Percentiles rank a stretch among this genome's conserved stretches.
These are phyloP conservation scores for Arctostaphylos glauca DNA, from an alignment of 148 eudicot species.

Conservation along the genomic window DNA sequence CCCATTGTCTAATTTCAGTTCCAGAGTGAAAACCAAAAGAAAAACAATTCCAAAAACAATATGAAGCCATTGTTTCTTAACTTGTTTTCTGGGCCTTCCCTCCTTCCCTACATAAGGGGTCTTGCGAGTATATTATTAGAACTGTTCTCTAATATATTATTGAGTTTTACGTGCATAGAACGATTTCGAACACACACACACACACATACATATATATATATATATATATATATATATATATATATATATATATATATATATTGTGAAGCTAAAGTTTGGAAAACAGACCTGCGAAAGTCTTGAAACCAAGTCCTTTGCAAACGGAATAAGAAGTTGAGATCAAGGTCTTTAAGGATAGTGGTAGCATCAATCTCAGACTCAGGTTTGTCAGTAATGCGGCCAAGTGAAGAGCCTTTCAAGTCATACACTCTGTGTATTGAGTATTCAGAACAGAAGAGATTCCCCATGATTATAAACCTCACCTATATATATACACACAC, in stretches of 20 bases:
- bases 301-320: slow-evolving; percentile 88
- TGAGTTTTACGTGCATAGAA: too few relatives aligned
- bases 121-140: too few relatives aligned
- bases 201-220: too few relatives aligned
- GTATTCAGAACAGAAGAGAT: slow-evolving; percentile 73
- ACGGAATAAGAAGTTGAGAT: slow-evolving; percentile 81
- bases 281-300: slow-evolving; percentile 75
- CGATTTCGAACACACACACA: too few relatives aligned
- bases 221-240: too few relatives aligned
- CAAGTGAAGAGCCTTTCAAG: slow-evolving; percentile 94
- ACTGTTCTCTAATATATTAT: too few relatives aligned
- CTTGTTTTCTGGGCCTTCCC: too few relatives aligned
- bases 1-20: not conserved
- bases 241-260: too few relatives aligned
- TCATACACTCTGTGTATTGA: slow-evolving; percentile 81
- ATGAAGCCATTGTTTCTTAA: too few relatives aligned
- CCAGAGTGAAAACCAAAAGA: too few relatives aligned
- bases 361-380: slow-evolving; percentile 86
- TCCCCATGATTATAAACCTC: slow-evolving; percentile 94
- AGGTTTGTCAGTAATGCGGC: slow-evolving; percentile 85
- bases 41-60: not conserved
- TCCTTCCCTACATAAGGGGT: too few relatives aligned
- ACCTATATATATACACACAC: slow-evolving; percentile 43
- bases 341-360: slow-evolving; percentile 90
- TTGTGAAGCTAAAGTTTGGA: not conserved